These are phyloP conservation scores for Phialocephala sp. DNA, from an alignment of 2,329 filamentous ascomycete species.

Conservation along the genomic window DNA sequence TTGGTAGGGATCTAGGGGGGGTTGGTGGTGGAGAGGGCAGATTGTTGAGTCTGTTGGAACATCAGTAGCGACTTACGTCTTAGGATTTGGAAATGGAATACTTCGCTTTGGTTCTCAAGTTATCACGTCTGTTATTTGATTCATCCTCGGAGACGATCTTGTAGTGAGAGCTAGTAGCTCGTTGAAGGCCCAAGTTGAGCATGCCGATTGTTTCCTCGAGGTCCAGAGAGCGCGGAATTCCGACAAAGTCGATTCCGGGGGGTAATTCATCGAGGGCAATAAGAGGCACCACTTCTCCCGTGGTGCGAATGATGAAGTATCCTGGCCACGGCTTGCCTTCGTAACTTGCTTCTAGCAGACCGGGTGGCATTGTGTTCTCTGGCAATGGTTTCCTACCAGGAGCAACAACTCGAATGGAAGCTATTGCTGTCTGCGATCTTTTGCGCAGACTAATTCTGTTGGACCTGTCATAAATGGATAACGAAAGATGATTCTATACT, in stretches of 20 bases:
- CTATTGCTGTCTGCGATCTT: neutral
- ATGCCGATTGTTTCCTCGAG: slow-evolving; percentile 38
- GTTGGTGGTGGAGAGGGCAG: neutral
- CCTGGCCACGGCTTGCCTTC: slow-evolving; percentile 35
- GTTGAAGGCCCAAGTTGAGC: slow-evolving; percentile 39
- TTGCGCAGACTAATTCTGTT: neutral
- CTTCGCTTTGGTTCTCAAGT: neutral
- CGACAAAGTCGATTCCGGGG: slow-evolving; percentile 40
- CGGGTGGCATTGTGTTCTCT: slow-evolving; percentile 17
- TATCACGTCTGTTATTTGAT: neutral
- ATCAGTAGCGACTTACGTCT: neutral
- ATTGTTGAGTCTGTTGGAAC: neutral
- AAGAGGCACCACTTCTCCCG: slow-evolving; percentile 55
- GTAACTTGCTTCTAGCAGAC: neutral
- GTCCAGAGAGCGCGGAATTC: slow-evolving; percentile 46
- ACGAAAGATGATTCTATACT: neutral
- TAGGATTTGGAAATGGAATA: neutral
- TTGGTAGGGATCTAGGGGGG: neutral
- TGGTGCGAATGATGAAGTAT: slow-evolving; percentile 53
- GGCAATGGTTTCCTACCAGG: too few species aligned
- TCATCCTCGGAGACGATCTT: slow-evolving; percentile 19
- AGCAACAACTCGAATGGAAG: neutral
- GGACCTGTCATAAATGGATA: neutral
- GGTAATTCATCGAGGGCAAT: slow-evolving; percentile 60
- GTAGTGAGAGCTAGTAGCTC: slow-evolving; percentile 29